Base-by-base conservation (phyloP, 768 basidiomycete genomes). In the Tulasnella sp. region DNA sequence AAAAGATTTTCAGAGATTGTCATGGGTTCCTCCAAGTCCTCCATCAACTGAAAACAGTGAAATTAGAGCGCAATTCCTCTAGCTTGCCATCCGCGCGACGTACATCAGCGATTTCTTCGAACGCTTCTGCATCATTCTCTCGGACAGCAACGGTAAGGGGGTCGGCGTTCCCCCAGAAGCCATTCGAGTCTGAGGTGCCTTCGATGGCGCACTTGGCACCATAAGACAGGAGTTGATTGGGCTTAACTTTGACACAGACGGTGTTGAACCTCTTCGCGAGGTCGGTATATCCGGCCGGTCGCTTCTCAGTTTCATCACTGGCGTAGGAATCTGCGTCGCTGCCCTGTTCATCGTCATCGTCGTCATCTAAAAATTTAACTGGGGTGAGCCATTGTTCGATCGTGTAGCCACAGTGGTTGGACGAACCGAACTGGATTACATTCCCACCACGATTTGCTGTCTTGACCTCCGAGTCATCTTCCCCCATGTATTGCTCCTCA, bases 241-340 rank as follows among this genome's bases (percentile, higher is more conserved):
- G 64, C 18, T 69, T 69, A 28, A 69, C 18, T 1, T 69, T 37
- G 31, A 69, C 64, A 9, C 64, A 37, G 12, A 92, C 85, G 6
- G 85, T 81, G 0, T 90, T 90, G 0, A 88, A 85, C 5, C 88
- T 86, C 40, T 86, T 88, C 22, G 91, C 89, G 78, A 92, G 87
- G 83, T 92, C 91, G 18, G 89, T 85, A 82, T 91, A 90, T 69
- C 87, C 87, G 80, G 87, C 72, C 6, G 64, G 64, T 86, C 84
- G 28, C 84, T 84, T 77, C 84, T 84, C 40, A n/a, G 79, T 80
- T 14, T 75, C 81, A 34, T 37, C 79, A 41, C 79, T 77, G 46
- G 44, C 60, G 46, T 73, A 64, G 11, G 75, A 81, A 3, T 88
- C 87, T 28, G 86, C 87, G 74, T 89, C 85, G n/a, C 88, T 88